phyloP scores from a whole-genome alignment of 1,139 yeast genomes.

The Saccharomyces hybrid region DNA sequence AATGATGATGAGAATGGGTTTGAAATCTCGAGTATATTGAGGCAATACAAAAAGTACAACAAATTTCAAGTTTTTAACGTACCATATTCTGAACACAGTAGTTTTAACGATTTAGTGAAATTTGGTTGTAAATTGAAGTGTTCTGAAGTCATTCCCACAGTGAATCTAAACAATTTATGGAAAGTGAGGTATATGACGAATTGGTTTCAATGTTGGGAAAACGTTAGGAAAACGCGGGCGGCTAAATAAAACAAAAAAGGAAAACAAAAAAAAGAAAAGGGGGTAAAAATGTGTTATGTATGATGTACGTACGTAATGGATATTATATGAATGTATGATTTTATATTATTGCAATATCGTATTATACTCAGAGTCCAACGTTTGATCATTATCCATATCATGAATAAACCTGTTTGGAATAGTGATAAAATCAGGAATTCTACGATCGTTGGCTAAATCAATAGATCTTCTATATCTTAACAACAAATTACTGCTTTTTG shows the following conservation, averaged over 20 bases:
- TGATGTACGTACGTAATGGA: neutral
- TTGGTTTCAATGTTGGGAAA: neutral
- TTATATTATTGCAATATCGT: slow-evolving; percentile 8
- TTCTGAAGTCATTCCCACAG: slow-evolving; percentile 67
- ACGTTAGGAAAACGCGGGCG: neutral
- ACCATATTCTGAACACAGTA: slow-evolving; percentile 93
- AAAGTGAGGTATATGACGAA: neutral
- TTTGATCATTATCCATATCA: slow-evolving; percentile 16
- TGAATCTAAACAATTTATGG: slow-evolving; percentile 41
- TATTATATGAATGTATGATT: neutral
- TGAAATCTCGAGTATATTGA: slow-evolving; percentile 19
- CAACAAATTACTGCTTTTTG: slow-evolving; percentile 24
- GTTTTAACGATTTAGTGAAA: slow-evolving; percentile 66
- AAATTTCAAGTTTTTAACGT: slow-evolving; percentile 47
- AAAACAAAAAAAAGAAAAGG: no score
- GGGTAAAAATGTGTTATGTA: neutral
- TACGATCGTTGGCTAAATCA: slow-evolving; percentile 23
- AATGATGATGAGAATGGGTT: slow-evolving; percentile 16
- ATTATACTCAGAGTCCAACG: slow-evolving; percentile 20
- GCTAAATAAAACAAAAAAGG: neutral
- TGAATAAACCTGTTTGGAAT: slow-evolving; percentile 23
- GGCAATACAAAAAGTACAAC: slow-evolving; percentile 30
- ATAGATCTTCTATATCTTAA: slow-evolving; percentile 26
- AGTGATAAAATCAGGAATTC: slow-evolving; percentile 23
- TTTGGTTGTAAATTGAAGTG: slow-evolving; percentile 50